Evolutionary conservation across 305 asterid species (phyloP), one percentile per base, ranked within the genome.

Genomic region (Fraxinus velutina): DNA sequence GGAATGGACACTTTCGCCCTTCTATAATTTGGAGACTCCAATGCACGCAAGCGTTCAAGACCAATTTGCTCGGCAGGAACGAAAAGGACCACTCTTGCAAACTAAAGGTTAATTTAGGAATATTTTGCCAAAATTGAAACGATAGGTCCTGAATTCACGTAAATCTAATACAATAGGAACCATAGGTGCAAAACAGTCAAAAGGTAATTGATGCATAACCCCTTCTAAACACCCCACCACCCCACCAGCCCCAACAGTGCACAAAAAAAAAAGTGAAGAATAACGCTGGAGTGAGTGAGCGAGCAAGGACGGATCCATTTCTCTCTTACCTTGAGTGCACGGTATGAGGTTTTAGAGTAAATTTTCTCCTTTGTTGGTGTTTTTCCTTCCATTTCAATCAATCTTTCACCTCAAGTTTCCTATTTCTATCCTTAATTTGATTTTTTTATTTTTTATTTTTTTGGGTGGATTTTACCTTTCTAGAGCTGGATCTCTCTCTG

Each of bases 331-430:
- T 73, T 74, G 82, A 75, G 62, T 52, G 79, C 15, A 1, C 22
- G 80, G 88, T 79, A 84, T 82, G 86, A 84, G 82, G 50, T 79
- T 83, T 79, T 29, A 55, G 39, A 22, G 29, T 55, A 30, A 66
- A 34, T 62, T 22, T 7, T 27, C 32, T 8, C 62, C 15, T 9
- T 55, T 17, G 79, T 15, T 15, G 57, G 64, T 6, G 15, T 62
- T 29, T 83, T 85, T 55, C 73, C 86, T 87, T 88, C 83, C 73
- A 57, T 81, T 77, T 72, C 79, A 86, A 84, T 84, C 86, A 47
- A 82, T 76, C 84, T 81, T 80, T 82, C 79, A 82, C 80, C 86
- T 84, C 82, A 80, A 77, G 4, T 21, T 78, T 77, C 17, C 66
- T 21, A 60, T 74, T 1, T 73, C 30, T 73, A 33, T 29, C 74